Evolutionary conservation across 108 stramenopile genomes (phyloP), one percentile per base, ranked within the genome.

Genomic region (Chaetoceros muelleri): DNA sequence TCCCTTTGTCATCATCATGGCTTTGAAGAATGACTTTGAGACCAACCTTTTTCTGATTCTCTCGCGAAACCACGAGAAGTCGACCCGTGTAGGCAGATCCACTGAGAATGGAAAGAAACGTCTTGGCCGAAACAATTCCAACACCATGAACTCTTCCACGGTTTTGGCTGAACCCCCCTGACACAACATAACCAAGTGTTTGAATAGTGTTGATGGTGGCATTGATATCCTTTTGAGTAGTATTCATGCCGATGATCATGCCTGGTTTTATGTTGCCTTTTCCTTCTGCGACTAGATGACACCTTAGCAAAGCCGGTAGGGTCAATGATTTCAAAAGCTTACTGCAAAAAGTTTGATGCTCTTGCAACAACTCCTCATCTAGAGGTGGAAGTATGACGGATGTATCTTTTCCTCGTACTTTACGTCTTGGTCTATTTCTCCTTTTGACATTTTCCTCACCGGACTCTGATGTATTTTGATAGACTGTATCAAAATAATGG

Each of bases 101-200:
- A 40, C 34, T 40, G 5, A 40, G 34, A 40, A 13, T 13, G 13
- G 34, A 10, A 5, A 90, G 62, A 19, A 85, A 64, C 29, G 65
- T 62, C 10, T 66, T 60, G 24, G 85, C 84, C 54, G 84, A 76
- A 24, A 86, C 51, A 30, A 90, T 74, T 18, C 74, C 82, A 55
- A 80, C 58, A 5, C 82, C 89, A 59, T 90, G 81, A 62, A 58
- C 58, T 17, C 44, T 48, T 2, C 89, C 89, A 45, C 85, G 70
- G 51, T 46, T 54, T 2, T 69, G 68, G 10, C 84, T 86, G 61
- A 86, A 86, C 2, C 63, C 56, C n/a, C 76, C 79, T 10, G 72
- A 60, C 17, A 70, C 69, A 8, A 77, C 76, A 48, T 65, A 48
- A 23, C 89, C 89, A 20, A 86, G 40, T 21, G 46, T 51, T 24